phyloP scores from a whole-genome alignment of 1,284 basidiomycete genomes.

The Cryptococcus jaspeensis region DNA sequence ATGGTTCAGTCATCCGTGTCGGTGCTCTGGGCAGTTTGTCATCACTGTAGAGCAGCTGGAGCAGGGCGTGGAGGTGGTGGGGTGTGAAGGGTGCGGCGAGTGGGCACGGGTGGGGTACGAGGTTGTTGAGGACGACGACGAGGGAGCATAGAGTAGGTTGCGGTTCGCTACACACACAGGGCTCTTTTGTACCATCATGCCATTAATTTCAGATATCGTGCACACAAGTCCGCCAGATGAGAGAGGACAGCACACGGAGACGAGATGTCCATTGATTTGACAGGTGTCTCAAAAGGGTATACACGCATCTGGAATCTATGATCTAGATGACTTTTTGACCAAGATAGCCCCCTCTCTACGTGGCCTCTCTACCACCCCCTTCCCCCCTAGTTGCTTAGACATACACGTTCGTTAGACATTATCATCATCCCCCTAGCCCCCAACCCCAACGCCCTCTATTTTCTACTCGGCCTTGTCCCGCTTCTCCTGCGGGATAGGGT shows the following conservation, averaged over 20 bases:
- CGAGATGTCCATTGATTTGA: no score
- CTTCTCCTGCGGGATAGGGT: slow-evolving; percentile 27
- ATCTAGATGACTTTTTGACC: no score
- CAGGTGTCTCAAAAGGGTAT: no score
- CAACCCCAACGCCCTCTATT: background rate
- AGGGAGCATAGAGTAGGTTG: background rate
- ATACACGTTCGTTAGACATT: background rate
- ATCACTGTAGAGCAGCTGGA: slow-evolving; percentile 50
- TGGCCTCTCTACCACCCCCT: background rate
- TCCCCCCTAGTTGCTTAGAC: background rate
- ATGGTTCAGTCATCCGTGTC: slow-evolving; percentile 49
- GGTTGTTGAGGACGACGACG: slow-evolving; percentile 40
- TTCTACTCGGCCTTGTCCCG: slow-evolving; percentile 16
- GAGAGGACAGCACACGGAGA: no score
- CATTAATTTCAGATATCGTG: no score
- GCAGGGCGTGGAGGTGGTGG: slow-evolving; percentile 50
- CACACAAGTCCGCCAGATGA: no score
- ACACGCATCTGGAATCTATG: no score
- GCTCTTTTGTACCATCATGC: no score
- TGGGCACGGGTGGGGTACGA: slow-evolving; percentile 53
- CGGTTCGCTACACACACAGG: no score
- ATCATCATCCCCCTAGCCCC: background rate
- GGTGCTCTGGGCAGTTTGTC: slow-evolving; percentile 48
- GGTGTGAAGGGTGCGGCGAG: slow-evolving; percentile 54
- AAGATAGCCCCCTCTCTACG: no score